Base-by-base conservation (phyloP, 495 filamentous ascomycete genomes). In the Aspergillus homomorphus region DNA sequence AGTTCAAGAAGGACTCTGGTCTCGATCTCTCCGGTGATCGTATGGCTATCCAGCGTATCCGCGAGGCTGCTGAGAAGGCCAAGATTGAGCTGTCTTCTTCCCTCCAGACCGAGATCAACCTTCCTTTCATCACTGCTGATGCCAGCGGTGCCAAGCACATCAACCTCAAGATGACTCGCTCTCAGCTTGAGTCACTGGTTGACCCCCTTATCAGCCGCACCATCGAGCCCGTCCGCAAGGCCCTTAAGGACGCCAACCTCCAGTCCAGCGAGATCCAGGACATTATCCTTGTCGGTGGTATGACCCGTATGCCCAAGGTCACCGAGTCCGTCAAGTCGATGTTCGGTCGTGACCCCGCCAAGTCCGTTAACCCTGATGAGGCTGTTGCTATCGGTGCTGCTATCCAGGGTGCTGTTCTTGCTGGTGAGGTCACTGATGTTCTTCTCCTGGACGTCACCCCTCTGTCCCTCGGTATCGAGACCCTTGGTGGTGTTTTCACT, bases 221-320 rank as follows among this genome's bases (percentile, higher is more conserved):
- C 58, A 78, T 92, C 58, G 94, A 96, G 63, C 94, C 94, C 51
- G 93, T 96, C 60, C 89, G 92, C 72, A 98, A 98, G 84, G 94
- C 94, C 30, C 81, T 98, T 24, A 98, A 97, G 85, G 94, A 98
- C 75, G 95, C 94, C 72, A 88, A 87, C 73, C 86, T 98, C 46
- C 84, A 92, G 78, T 86, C 94, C 61, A 92, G 90, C 77, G 95
- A 98, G 55, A 96, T 98, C 75, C 91, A 98, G 79, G 94, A 98
- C 70, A 90, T 98, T 66, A 98, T 98, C 73, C 87, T 98, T 23
- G 94, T 98, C 55, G 94, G 94, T 85, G 94, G 94, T 78, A 98
- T 98, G 94, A 97, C 95, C 64, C 95, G 94, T 80, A 98, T 98
- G 94, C 94, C 94, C 68, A 98, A 97, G 87, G 94, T 98, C 66